phyloP scores from a whole-genome alignment of 805 yeast genomes.

The Candida palmyrensis region DNA sequence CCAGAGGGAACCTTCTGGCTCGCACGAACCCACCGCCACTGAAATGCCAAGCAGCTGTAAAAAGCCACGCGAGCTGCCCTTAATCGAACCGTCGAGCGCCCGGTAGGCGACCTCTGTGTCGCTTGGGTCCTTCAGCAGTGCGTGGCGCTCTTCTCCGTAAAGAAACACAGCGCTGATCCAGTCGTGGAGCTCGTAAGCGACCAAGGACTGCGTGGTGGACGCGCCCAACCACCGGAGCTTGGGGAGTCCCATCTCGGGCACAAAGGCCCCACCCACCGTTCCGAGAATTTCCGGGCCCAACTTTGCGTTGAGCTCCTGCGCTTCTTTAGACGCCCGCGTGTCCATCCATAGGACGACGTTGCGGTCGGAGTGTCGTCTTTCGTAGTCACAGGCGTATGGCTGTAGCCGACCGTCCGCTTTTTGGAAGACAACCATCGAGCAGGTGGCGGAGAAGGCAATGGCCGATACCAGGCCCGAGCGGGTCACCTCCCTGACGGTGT shows the following conservation, averaged over 20 bases:
- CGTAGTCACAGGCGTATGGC: constrained; percentile 22
- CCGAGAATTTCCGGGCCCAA: constrained; percentile 14
- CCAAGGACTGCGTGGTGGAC: constrained; percentile 10
- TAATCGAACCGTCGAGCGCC: constrained; percentile 56
- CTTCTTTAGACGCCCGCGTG: constrained; percentile 33
- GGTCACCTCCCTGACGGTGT: constrained; percentile 12
- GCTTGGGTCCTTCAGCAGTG: too few species aligned
- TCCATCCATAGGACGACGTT: constrained; percentile 62
- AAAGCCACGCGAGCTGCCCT: constrained; percentile 43
- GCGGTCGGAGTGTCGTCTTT: constrained; percentile 14
- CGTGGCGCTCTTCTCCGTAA: not conserved
- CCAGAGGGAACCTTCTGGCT: too few species aligned
- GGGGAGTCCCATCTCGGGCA: constrained; percentile 57
- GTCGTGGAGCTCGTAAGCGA: constrained; percentile 50
- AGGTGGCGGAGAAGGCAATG: constrained; percentile 49
- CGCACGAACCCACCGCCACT: constrained; percentile 25
- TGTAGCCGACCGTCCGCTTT: constrained; percentile 19
- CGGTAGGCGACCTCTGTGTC: too few species aligned
- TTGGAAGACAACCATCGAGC: constrained; percentile 49
- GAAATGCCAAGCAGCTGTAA: constrained; percentile 17
- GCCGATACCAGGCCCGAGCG: constrained; percentile 12
- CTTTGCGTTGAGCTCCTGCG: constrained; percentile 19
- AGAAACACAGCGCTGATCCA: constrained; percentile 32
- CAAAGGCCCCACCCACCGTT: constrained; percentile 39
- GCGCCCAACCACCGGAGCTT: constrained; percentile 40